Percentiles rank a stretch among this genome's conserved stretches.
These are phyloP conservation scores for Wallacemonas sp. DNA, from an alignment of 208 protist species.

Conservation along the genomic window DNA sequence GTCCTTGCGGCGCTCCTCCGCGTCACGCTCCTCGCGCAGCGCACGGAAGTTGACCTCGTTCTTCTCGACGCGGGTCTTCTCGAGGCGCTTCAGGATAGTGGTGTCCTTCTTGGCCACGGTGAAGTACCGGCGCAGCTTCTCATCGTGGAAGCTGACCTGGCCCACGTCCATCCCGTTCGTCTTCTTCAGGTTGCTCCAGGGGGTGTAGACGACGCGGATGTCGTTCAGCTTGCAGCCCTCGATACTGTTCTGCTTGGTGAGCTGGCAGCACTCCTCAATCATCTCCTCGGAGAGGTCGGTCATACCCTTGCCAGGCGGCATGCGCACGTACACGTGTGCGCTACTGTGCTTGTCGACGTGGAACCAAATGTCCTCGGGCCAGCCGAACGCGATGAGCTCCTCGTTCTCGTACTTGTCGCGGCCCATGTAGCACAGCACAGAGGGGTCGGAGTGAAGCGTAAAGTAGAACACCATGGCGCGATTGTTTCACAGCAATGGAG, in stretches of 20 bases:
- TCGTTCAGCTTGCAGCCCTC: constrained; percentile 94
- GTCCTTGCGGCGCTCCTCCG: constrained; percentile 53
- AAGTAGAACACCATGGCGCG: constrained; percentile 93
- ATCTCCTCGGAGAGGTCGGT: constrained; percentile 92
- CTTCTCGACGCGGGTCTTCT: constrained; percentile 94
- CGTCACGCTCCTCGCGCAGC: constrained; percentile 80
- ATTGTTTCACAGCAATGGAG: not conserved
- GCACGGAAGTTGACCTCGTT: constrained; percentile 82
- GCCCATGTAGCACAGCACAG: constrained; percentile 97
- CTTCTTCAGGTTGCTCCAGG: constrained; percentile 97
- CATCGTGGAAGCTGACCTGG: constrained; percentile 95
- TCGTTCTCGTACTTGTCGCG: constrained; percentile 99
- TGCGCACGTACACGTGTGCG: constrained; percentile 98
- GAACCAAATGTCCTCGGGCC: constrained; percentile 98
- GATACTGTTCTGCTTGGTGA: constrained; percentile 98
- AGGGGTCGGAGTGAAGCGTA: constrained; percentile 84
- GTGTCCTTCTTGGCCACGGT: constrained; percentile 86
- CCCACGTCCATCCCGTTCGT: constrained; percentile 95
- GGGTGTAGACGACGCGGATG: constrained; percentile 96
- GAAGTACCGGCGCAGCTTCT: constrained; percentile 75
- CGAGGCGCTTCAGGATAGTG: constrained; percentile 88
- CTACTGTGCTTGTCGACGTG: constrained; percentile 97
- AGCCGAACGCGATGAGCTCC: constrained; percentile 96
- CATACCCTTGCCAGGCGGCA: constrained; percentile 89
- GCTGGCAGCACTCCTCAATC: constrained; percentile 96